Evolutionary conservation across 768 basidiomycete species (phyloP), one percentile per base, ranked within the genome.

Genomic region (Calvatia gigantea): DNA sequence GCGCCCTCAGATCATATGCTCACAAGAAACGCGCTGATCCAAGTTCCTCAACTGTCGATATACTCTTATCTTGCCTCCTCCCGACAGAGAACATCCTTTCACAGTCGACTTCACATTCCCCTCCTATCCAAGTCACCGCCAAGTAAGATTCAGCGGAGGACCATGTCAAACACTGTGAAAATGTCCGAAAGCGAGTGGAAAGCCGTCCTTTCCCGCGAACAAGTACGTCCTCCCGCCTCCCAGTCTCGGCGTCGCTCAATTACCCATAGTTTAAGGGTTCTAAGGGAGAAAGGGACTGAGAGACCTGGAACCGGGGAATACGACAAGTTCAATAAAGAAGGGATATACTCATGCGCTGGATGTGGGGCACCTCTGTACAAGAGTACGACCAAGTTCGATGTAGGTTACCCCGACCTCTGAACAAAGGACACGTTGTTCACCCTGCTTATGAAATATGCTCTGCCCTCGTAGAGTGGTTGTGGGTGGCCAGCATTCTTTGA

Each of bases 401-500:
- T 81, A 37, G 28, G 75, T 65, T n/a, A 25, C 46, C 17, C 12
- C 8, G 2, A 3, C 2, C 28, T n/a, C n/a, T 48, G 35, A 45
- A 27, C 17, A 2, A 5, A 46, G 42, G 4, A 35, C 19, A 41
- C 25, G n/a, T 3, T 11, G 6, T 2, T 12, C 15, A 31, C n/a
- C n/a, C n/a, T n/a, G n/a, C n/a, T n/a, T n/a, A n/a, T n/a, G 32
- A 21, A 12, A 28, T n/a, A 15, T 21, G 7, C 21, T 21, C 14
- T 23, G 2, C 42, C 15, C 17, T 41, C 43, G 15, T 51, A 80
- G 79, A 94, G 91, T 56, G 92, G 93, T 6, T 96, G 92, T 64
- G 94, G 94, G 21, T 98, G 94, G 94, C 94, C 95, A n/a, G 92
- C 94, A 1, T 98, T 97, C 79, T 98, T 88, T 67, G 94, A 96